Evolutionary conservation across 768 basidiomycete genomes (phyloP).

Genomic region (Naganishia kalamii): DNA sequence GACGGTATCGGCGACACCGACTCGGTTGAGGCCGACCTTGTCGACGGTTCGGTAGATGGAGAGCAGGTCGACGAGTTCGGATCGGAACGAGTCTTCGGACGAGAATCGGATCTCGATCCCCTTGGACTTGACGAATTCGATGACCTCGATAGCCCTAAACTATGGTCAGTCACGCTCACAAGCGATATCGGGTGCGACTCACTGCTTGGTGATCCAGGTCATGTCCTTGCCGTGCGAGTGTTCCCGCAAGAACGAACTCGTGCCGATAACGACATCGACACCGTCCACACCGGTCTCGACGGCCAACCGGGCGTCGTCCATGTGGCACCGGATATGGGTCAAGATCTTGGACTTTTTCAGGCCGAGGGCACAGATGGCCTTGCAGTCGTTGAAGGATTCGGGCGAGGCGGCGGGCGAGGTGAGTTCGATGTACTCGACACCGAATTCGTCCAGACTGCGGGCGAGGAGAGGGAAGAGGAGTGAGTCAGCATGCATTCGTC

Average conservation of each 20-base stretch:
- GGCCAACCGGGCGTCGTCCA: conserved; percentile 97
- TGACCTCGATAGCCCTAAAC: conserved; percentile 90
- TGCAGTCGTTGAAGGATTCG: conserved; percentile 86
- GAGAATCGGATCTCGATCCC: conserved; percentile 99
- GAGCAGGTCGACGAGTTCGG: conserved; percentile 94
- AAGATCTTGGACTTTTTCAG: conserved; percentile 74
- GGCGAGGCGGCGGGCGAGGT: conserved; percentile 97
- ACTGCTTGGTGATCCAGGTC: conserved; percentile 88
- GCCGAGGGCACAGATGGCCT: conserved; percentile 97
- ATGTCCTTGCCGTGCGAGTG: conserved; percentile 99
- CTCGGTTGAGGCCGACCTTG: conserved; percentile 97
- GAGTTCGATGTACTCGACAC: conserved; percentile 98
- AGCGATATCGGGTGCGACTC: conserved; percentile 19
- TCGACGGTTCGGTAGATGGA: conserved; percentile 99
- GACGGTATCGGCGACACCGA: conserved; percentile 98
- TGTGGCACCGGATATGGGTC: conserved; percentile 98
- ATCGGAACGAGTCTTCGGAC: conserved; percentile 98
- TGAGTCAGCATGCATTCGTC: not conserved
- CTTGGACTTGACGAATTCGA: conserved; percentile 99
- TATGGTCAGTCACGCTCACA: no score
- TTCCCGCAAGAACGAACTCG: conserved; percentile 96
- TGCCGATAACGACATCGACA: conserved; percentile 98
- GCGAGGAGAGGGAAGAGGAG: not conserved
- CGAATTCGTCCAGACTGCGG: conserved; percentile 77
- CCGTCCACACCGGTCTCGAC: conserved; percentile 99